Percentiles rank a stretch among this genome's conserved stretches.
Evolutionary conservation across 306 rosid species (phyloP).

Genomic region (Sesbania bispinosa): DNA sequence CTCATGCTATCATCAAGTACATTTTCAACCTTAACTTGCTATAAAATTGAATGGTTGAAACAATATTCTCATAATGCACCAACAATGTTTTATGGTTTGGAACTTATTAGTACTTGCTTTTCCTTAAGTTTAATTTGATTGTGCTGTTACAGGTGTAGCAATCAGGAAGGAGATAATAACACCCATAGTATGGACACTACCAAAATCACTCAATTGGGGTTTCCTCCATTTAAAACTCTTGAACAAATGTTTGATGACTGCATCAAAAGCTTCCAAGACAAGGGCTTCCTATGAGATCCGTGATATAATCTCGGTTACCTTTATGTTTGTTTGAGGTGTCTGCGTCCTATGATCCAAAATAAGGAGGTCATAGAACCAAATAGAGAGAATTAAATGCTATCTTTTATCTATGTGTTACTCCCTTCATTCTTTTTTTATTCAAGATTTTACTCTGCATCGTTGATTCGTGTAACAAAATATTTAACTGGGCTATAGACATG

Average conservation of each 20-base stretch:
- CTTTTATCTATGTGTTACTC: too few relatives aligned
- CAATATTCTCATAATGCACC: not conserved
- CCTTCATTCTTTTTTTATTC: too few relatives aligned
- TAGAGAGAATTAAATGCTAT: too few relatives aligned
- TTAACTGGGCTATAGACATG: too few relatives aligned
- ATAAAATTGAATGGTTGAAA: not conserved
- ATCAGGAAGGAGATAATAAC: constrained; percentile 48
- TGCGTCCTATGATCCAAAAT: not conserved
- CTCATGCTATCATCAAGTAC: not conserved
- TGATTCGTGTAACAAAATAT: too few relatives aligned
- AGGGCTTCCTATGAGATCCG: constrained; percentile 38
- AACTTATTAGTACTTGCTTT: not conserved
- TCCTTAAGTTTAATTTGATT: not conserved
- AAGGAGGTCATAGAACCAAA: too few relatives aligned
- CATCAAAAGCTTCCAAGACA: too few relatives aligned
- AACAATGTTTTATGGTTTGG: not conserved
- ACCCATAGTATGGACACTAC: constrained; percentile 64
- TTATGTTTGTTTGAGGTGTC: not conserved
- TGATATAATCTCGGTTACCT: not conserved
- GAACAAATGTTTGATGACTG: constrained; percentile 69
- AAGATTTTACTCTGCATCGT: too few relatives aligned
- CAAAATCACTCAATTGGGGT: constrained; percentile 57
- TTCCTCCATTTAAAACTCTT: constrained; percentile 56
- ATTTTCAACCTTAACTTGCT: not conserved
- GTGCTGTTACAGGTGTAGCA: constrained; percentile 44